Evolutionary conservation across 2,329 filamentous ascomycete species (phyloP).

Genomic region (Paecilomyces sp.): DNA sequence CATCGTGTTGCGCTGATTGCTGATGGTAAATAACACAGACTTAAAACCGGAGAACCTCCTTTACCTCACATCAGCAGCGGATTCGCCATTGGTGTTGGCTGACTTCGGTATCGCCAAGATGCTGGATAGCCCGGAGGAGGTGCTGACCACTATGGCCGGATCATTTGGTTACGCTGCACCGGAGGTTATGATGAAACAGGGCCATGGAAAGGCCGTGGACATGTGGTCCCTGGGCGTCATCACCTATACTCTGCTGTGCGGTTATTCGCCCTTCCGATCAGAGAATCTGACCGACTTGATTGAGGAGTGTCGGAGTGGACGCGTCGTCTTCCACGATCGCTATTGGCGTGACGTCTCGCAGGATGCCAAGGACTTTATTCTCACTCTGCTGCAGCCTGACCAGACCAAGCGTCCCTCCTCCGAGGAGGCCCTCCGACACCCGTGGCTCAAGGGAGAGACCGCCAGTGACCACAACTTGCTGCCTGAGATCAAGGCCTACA

Average conservation of each 20-base stretch:
- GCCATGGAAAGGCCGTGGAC: slow-evolving; percentile 95
- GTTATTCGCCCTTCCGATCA: slow-evolving; percentile 95
- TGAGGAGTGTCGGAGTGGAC: slow-evolving; percentile 78
- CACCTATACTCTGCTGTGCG: slow-evolving; percentile 94
- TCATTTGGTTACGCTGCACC: slow-evolving; percentile 97
- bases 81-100: slow-evolving; percentile 85
- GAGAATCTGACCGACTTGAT: slow-evolving; percentile 91
- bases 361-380: slow-evolving; percentile 93
- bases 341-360: slow-evolving; percentile 98
- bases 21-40: slow-evolving; percentile 49
- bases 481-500: slow-evolving; percentile 92
- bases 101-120: slow-evolving; percentile 99
- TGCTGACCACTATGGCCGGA: slow-evolving; percentile 95
- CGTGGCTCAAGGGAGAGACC: slow-evolving; percentile 84
- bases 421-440: slow-evolving; percentile 70
- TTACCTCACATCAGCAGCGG: slow-evolving; percentile 69
- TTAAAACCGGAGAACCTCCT: slow-evolving; percentile 97
- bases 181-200: slow-evolving; percentile 96
- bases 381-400: slow-evolving; percentile 68
- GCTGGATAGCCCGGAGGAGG: slow-evolving; percentile 81
- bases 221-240: slow-evolving; percentile 99
- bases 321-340: slow-evolving; percentile 89
- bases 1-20: not conserved
- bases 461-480: slow-evolving; percentile 95
- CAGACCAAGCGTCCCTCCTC: slow-evolving; percentile 72